These are phyloP conservation scores for Encephalitozoon cuniculi DNA, from an alignment of 371 early-diverging fungal genomes.

Conservation along the genomic window DNA sequence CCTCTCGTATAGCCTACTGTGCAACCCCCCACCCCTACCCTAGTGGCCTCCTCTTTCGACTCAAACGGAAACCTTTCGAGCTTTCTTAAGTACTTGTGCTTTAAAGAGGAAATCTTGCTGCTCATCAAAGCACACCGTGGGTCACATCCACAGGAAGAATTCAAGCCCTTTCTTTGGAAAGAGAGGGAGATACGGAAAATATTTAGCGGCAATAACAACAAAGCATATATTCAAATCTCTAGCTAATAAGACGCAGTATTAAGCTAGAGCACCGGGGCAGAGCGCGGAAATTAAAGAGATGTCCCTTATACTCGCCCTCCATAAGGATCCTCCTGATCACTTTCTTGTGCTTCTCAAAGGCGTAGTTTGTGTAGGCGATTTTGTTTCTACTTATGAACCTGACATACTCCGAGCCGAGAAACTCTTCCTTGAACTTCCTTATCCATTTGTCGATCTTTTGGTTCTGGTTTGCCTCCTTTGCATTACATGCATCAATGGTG, in stretches of 20 bases:
- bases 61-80: conserved; percentile 37
- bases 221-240: neutral
- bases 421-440: neutral
- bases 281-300: neutral
- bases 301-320: neutral
- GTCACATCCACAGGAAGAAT: neutral
- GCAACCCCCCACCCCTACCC: conserved; percentile 2
- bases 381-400: neutral
- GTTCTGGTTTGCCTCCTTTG: neutral
- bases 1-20: neutral
- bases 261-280: neutral
- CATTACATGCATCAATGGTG: neutral
- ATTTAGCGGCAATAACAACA: neutral
- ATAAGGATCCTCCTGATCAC: neutral
- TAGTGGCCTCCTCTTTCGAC: conserved; percentile 21
- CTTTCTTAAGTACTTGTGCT: conserved; percentile 9
- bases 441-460: neutral
- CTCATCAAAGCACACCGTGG: neutral
- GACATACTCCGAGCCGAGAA: neutral
- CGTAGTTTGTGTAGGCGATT: neutral
- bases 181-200: neutral
- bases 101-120: neutral
- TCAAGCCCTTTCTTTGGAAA: neutral
- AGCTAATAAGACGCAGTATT: neutral
- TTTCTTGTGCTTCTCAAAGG: neutral